Conservation (phyloP, 371 early-diverging fungal species). For the Paraphysoderma sedebokerense region DNA sequence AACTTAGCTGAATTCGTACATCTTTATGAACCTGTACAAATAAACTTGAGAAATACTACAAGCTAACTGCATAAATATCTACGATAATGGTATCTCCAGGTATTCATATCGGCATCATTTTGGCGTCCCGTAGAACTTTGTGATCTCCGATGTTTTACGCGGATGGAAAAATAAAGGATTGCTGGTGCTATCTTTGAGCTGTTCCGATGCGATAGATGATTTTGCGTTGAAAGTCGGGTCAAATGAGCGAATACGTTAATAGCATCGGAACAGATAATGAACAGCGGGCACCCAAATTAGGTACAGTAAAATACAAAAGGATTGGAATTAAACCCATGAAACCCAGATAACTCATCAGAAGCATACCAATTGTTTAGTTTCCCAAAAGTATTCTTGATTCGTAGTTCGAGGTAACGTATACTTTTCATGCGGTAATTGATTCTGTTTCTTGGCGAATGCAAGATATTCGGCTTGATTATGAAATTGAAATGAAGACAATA, state of each 20-base stretch:
- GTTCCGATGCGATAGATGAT: not conserved
- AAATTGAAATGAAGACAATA: not conserved
- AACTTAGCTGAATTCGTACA: too few species aligned
- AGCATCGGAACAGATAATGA: not conserved
- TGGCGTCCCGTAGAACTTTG: not conserved
- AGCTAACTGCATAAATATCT: too few species aligned
- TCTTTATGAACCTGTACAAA: too few species aligned
- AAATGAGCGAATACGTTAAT: not conserved
- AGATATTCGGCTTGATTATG: not conserved
- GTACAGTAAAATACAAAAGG: too few species aligned
- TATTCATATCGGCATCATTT: too few species aligned
- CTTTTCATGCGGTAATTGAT: not conserved
- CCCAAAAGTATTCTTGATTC: not conserved
- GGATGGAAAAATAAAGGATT: not conserved
- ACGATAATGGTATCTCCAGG: too few species aligned
- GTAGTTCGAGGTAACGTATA: not conserved
- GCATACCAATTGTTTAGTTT: not conserved
- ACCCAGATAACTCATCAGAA: not conserved
- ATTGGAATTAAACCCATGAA: too few species aligned
- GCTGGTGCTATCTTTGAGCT: not conserved
- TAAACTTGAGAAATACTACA: too few species aligned
- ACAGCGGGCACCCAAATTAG: not conserved
- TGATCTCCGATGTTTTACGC: not conserved
- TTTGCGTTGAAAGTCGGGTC: too few species aligned
- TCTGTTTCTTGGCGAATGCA: not conserved